Percentiles rank a stretch among this genome's conserved stretches.
Evolutionary conservation across 768 basidiomycete species (phyloP).

Genomic region (Kwoniella bestiolae): DNA sequence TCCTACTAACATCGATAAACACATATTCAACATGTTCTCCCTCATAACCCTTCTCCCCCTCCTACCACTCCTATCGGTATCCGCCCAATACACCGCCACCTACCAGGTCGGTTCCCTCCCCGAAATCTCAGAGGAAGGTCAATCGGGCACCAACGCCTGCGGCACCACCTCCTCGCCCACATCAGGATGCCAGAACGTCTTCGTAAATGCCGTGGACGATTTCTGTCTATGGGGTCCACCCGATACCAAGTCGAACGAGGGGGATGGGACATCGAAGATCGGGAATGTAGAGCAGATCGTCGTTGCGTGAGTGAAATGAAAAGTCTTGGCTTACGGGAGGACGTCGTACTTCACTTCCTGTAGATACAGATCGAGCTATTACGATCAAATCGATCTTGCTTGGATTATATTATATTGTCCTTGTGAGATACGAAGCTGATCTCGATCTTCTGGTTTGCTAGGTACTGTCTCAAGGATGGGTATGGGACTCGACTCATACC

Average conservation of each 20-base stretch:
- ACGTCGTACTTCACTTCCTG: no score
- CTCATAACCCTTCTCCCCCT: slow-evolving; percentile 17
- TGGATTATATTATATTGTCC: no score
- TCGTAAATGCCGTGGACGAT: slow-evolving; percentile 49
- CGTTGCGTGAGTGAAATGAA: slow-evolving; percentile 43
- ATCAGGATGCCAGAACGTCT: slow-evolving; percentile 67
- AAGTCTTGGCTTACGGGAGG: no score
- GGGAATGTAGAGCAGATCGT: slow-evolving; percentile 49
- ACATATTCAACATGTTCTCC: slow-evolving; percentile 12
- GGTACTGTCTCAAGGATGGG: slow-evolving; percentile 58
- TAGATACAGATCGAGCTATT: no score
- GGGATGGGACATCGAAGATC: slow-evolving; percentile 60
- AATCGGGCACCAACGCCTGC: slow-evolving; percentile 69
- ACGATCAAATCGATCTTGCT: no score
- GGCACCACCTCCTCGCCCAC: slow-evolving; percentile 64
- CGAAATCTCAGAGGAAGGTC: slow-evolving; percentile 63
- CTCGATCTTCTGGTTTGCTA: not conserved
- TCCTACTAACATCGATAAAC: not conserved
- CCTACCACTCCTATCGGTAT: slow-evolving; percentile 29
- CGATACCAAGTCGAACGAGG: slow-evolving; percentile 29
- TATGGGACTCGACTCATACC: slow-evolving; percentile 61
- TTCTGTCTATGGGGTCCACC: slow-evolving; percentile 57
- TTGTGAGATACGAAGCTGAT: no score
- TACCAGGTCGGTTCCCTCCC: slow-evolving; percentile 40
- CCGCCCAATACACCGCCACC: slow-evolving; percentile 54